Conservation (phyloP, 768 basidiomycete species). For the Udeniomyces megalosporus region DNA sequence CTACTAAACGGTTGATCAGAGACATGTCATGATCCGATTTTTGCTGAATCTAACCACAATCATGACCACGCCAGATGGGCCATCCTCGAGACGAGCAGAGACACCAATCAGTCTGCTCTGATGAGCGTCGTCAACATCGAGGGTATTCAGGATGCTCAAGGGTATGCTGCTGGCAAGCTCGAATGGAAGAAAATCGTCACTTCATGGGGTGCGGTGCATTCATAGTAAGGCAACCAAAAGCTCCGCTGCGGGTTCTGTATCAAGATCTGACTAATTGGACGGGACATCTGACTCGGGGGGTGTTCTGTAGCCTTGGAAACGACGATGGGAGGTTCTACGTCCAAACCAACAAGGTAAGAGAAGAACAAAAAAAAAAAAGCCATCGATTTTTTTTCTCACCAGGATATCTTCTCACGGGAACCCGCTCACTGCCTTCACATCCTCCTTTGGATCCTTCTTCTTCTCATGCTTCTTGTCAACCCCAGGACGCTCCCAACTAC, state of each 20-base stretch:
- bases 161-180: conserved; percentile 47
- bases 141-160: conserved; percentile 15
- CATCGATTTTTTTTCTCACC: too few relatives aligned
- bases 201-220: conserved; percentile 47
- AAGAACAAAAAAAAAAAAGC: too few relatives aligned
- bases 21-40: neutral
- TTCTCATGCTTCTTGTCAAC: too few relatives aligned
- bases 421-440: too few relatives aligned
- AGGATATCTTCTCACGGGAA: too few relatives aligned
- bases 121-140: conserved; percentile 58
- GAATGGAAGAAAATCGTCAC: conserved; percentile 57
- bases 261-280: too few relatives aligned
- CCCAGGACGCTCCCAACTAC: conserved; percentile 48
- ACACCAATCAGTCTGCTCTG: conserved; percentile 34
- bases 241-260: too few relatives aligned
- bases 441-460: too few relatives aligned
- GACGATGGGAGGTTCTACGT: conserved; percentile 48
- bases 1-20: too few relatives aligned
- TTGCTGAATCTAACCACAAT: neutral
- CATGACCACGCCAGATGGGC: conserved; percentile 54
- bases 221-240: too few relatives aligned
- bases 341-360: conserved; percentile 49
- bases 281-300: neutral
- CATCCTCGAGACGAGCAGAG: conserved; percentile 40
- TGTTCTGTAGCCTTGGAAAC: conserved; percentile 41